Conservation (phyloP, 148 eudicot species). For the Rhododendron vialii region DNA sequence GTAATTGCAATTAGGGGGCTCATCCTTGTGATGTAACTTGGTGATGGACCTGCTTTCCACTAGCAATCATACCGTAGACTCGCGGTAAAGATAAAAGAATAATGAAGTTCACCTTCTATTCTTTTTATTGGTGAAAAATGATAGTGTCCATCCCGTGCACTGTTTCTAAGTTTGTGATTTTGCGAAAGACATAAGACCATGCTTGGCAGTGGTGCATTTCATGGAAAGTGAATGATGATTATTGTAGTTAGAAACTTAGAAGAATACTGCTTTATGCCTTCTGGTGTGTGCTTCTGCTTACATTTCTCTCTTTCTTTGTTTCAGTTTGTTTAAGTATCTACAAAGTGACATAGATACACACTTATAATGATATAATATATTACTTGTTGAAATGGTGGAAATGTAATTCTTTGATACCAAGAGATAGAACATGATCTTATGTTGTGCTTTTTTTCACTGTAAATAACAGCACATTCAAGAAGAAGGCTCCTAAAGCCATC, state of each 20-base stretch:
- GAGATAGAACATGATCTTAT: not conserved
- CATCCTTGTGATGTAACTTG: not conserved
- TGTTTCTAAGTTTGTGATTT: not conserved
- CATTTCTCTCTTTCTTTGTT: not conserved
- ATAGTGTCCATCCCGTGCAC: not conserved
- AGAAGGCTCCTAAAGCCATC: constrained; percentile 83
- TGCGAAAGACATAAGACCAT: not conserved
- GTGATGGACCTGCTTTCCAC: not conserved
- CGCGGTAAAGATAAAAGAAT: no score
- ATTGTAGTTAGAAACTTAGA: not conserved
- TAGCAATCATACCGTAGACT: not conserved
- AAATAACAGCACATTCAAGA: constrained; percentile 61
- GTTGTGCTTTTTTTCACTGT: not conserved
- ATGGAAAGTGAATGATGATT: not conserved
- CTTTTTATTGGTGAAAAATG: not conserved
- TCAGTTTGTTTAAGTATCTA: not conserved
- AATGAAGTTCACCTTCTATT: not conserved
- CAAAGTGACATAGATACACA: not conserved
- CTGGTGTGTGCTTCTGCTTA: not conserved
- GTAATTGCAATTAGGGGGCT: not conserved
- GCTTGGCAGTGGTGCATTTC: not conserved
- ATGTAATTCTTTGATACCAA: not conserved
- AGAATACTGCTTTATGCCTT: not conserved
- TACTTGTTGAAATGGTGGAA: not conserved
- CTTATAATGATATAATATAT: not conserved